Evolutionary conservation across 1,284 basidiomycete genomes (phyloP).

Genomic region (Austroboletus novae-zelandiae): DNA sequence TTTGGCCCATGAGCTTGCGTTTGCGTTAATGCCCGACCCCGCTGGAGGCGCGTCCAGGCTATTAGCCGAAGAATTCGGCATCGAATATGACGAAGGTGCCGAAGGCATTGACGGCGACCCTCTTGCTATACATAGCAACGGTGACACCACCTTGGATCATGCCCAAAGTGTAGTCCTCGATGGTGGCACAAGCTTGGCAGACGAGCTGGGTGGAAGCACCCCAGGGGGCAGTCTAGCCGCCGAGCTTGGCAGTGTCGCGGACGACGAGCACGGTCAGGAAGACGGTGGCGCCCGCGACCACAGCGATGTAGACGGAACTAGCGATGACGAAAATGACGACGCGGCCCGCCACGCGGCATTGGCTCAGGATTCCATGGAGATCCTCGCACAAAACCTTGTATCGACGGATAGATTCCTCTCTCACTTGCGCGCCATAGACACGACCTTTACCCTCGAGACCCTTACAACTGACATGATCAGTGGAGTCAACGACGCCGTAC

Average conservation of each 20-base stretch:
- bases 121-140: constrained; percentile 12
- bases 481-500: constrained; percentile 67
- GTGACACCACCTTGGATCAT: constrained; percentile 8
- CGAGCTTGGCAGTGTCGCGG: constrained; percentile 22
- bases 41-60: constrained; percentile 61
- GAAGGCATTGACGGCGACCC: constrained; percentile 62
- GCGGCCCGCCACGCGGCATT: constrained; percentile 21
- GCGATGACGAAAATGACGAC: constrained; percentile 31
- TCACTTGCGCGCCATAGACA: constrained; percentile 67
- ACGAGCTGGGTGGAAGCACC: constrained; percentile 24
- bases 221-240: constrained; percentile 26
- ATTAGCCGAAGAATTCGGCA: constrained; percentile 79
- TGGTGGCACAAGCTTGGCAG: constrained; percentile 22
- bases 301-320: constrained; percentile 8
- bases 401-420: constrained; percentile 74
- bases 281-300: constrained; percentile 13
- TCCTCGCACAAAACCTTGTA: constrained; percentile 68
- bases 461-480: constrained; percentile 76
- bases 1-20: constrained; percentile 78
- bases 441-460: constrained; percentile 56
- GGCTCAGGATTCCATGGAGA: constrained; percentile 67
- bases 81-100: constrained; percentile 82
- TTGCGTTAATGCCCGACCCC: constrained; percentile 80
- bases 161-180: constrained; percentile 20
- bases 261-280: constrained; percentile 16